Conservation (phyloP, 805 yeast species). For the Spathaspora sp. region DNA sequence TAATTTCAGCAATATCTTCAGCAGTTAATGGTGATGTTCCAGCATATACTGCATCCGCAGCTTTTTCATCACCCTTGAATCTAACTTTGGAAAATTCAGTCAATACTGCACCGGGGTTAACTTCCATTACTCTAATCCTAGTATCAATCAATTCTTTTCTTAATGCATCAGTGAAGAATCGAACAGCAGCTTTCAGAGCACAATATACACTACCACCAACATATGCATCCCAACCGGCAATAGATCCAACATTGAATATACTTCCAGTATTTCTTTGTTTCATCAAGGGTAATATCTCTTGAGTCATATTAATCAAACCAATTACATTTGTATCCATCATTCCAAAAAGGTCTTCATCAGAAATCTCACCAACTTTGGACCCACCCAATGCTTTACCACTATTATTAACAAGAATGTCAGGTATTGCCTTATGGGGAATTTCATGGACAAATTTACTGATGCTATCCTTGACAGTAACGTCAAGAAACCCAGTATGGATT, state of each 20-base stretch:
- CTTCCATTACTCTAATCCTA: slow-evolving; percentile 33
- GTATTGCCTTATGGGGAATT: slow-evolving; percentile 24
- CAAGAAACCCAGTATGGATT: slow-evolving; percentile 28
- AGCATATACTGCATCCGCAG: slow-evolving; percentile 31
- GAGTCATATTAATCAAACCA: slow-evolving; percentile 35
- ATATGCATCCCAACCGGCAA: slow-evolving; percentile 37
- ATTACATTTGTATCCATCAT: slow-evolving; percentile 37
- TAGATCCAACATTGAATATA: slow-evolving; percentile 34
- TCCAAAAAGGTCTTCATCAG: slow-evolving; percentile 27
- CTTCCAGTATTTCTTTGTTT: slow-evolving; percentile 33
- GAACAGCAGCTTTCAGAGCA: slow-evolving; percentile 36
- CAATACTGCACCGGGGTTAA: slow-evolving; percentile 39
- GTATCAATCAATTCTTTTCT: slow-evolving; percentile 36
- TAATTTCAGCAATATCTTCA: slow-evolving; percentile 35
- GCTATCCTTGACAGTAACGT: slow-evolving; percentile 24
- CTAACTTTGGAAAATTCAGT: slow-evolving; percentile 38
- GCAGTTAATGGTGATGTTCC: slow-evolving; percentile 33
- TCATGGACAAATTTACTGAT: slow-evolving; percentile 25
- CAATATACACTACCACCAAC: slow-evolving; percentile 38
- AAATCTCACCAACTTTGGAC: slow-evolving; percentile 27
- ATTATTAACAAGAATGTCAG: slow-evolving; percentile 36
- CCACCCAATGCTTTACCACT: slow-evolving; percentile 39
- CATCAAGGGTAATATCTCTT: slow-evolving; percentile 34
- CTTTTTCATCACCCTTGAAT: slow-evolving; percentile 26
- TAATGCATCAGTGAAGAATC: slow-evolving; percentile 29